phyloP scores from a whole-genome alignment of 352 stramenopile genomes.

The Phytophthora cajani region DNA sequence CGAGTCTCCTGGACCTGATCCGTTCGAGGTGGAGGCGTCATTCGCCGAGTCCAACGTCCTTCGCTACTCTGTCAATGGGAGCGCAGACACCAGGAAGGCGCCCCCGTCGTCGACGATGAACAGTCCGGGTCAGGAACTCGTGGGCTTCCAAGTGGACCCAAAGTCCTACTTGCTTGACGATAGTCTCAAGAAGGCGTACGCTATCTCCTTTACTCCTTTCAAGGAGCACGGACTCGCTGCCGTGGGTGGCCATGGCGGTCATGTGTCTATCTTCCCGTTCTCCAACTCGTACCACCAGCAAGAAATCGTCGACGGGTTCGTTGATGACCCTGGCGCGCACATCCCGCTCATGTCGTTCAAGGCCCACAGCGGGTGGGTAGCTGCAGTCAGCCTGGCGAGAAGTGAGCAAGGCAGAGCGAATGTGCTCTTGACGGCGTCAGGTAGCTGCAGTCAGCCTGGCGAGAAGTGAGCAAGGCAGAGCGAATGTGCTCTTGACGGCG shows the following conservation, averaged over 20 bases:
- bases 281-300: constrained; percentile 13
- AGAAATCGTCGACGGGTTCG: constrained; percentile 15
- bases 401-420: constrained; percentile 37
- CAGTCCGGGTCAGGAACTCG: constrained; percentile 5
- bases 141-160: constrained; percentile 33
- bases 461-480: constrained; percentile 26
- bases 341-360: constrained; percentile 60
- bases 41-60: constrained; percentile 45
- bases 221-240: constrained; percentile 46
- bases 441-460: constrained; percentile 55
- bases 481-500: constrained; percentile 53
- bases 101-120: constrained; percentile 1
- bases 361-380: constrained; percentile 62
- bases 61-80: constrained; percentile 36
- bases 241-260: constrained; percentile 50
- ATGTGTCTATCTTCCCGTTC: constrained; percentile 53
- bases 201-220: constrained; percentile 53
- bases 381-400: constrained; percentile 47
- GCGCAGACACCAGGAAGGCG: neutral
- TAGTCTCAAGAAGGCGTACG: constrained; percentile 53
- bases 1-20: constrained; percentile 13
- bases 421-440: constrained; percentile 57
- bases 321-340: constrained; percentile 21
- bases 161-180: constrained; percentile 35
- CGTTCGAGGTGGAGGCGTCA: constrained; percentile 21